phyloP scores from a whole-genome alignment of 2,329 filamentous ascomycete species.

The Aulographum hederae region DNA sequence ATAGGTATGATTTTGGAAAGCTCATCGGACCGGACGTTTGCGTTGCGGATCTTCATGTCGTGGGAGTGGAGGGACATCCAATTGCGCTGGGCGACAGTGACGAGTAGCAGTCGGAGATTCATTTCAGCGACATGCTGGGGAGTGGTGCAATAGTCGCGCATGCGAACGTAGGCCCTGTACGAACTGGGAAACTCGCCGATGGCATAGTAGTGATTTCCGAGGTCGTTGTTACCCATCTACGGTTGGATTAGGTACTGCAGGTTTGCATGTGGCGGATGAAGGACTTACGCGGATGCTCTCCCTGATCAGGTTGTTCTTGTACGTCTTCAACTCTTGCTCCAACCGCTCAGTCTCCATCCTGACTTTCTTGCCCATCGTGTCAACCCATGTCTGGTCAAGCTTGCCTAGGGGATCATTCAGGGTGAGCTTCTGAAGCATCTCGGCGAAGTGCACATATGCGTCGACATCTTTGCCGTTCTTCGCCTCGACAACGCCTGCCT shows the following conservation, averaged over 20 bases:
- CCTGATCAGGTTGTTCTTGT: conserved; percentile 94
- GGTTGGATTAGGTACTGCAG: not conserved
- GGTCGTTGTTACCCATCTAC: conserved; percentile 86
- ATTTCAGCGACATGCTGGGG: conserved; percentile 71
- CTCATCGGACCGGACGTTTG: conserved; percentile 37
- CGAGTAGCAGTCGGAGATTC: conserved; percentile 49
- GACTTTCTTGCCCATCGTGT: conserved; percentile 46
- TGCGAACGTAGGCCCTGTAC: conserved; percentile 61
- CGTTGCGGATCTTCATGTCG: conserved; percentile 35
- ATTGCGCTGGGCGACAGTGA: conserved; percentile 58
- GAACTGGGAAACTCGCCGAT: conserved; percentile 59
- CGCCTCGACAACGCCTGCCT: conserved; percentile 58
- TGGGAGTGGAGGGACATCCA: conserved; percentile 52
- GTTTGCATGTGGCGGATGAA: not conserved
- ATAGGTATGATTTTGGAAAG: conserved; percentile 42
- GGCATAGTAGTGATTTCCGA: conserved; percentile 66
- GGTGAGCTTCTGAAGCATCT: conserved; percentile 42
- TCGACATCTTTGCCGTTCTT: conserved; percentile 57
- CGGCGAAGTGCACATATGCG: conserved; percentile 51
- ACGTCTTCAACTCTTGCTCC: conserved; percentile 71
- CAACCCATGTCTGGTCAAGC: conserved; percentile 59
- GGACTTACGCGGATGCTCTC: conserved; percentile 72
- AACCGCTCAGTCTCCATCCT: conserved; percentile 55
- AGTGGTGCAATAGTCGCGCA: conserved; percentile 80
- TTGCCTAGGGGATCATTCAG: conserved; percentile 45